Percentiles rank a stretch among this genome's conserved stretches.
phyloP scores from a whole-genome alignment of 306 rosid genomes.

The Macrotyloma uniflorum region DNA sequence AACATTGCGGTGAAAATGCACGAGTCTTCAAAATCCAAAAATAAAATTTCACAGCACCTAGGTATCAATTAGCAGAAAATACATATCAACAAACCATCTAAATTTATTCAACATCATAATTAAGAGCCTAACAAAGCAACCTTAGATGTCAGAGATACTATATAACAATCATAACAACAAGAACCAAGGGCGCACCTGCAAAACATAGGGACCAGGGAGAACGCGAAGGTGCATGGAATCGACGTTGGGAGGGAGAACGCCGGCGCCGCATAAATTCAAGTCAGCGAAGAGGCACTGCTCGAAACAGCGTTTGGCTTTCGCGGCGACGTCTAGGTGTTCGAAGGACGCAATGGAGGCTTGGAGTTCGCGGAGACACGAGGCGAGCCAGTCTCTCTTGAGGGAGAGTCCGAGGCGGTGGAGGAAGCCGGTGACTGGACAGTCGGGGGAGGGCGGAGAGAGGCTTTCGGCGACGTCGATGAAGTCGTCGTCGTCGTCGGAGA shows the following conservation, averaged over 20 bases:
- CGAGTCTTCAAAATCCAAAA: neutral
- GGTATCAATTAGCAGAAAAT: neutral
- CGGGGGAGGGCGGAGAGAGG: conserved; percentile 49
- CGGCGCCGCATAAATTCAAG: conserved; percentile 66
- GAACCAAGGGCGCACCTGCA: conserved; percentile 59
- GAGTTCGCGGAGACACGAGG: conserved; percentile 53
- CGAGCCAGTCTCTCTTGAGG: conserved; percentile 67
- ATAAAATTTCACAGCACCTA: neutral
- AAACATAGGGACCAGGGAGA: conserved; percentile 82
- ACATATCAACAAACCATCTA: neutral
- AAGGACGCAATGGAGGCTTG: conserved; percentile 51
- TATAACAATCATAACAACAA: too few relatives aligned
- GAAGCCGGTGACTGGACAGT: conserved; percentile 58
- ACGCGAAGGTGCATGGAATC: conserved; percentile 68
- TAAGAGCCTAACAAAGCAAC: too few relatives aligned
- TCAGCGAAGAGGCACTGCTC: conserved; percentile 73
- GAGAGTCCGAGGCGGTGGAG: conserved; percentile 63
- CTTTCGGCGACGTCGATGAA: conserved; percentile 70
- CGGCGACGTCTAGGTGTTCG: conserved; percentile 48
- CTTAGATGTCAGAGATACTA: too few relatives aligned
- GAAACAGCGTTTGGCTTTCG: conserved; percentile 73
- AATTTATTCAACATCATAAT: too few relatives aligned
- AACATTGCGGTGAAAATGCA: neutral
- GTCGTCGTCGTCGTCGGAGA: conserved; percentile 68
- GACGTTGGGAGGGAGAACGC: conserved; percentile 72